These are phyloP conservation scores for Puccinia polysora DNA, from an alignment of 1,284 basidiomycete genomes.

Conservation along the genomic window DNA sequence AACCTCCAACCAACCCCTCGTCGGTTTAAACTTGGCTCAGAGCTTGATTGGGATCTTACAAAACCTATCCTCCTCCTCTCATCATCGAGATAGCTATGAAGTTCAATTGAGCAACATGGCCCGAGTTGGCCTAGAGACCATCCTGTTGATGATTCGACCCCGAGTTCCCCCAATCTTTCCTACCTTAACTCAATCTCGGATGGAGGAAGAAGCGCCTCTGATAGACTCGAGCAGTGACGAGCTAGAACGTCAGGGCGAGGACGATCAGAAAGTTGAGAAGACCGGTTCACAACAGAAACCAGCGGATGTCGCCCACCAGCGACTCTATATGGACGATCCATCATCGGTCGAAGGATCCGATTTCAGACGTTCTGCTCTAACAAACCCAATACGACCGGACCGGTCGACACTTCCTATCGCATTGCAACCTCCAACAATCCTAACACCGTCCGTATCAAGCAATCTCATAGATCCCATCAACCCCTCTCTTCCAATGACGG, in stretches of 20 bases:
- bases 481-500: no score
- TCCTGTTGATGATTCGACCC: conserved; percentile 5
- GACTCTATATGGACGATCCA: no score
- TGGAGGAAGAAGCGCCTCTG: conserved; percentile 2
- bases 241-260: neutral
- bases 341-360: no score
- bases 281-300: no score
- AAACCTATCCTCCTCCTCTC: neutral
- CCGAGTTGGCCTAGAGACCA: neutral
- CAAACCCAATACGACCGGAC: no score
- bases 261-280: neutral
- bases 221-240: neutral
- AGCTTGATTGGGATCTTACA: neutral
- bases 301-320: no score
- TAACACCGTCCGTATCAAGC: no score
- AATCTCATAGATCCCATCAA: no score
- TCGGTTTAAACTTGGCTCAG: conserved; percentile 22
- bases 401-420: no score
- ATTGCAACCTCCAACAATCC: no score
- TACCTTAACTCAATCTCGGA: neutral
- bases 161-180: conserved; percentile 14
- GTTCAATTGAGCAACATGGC: neutral
- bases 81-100: neutral
- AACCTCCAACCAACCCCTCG: neutral
- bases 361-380: no score